phyloP scores from a whole-genome alignment of 352 stramenopile species.

The Phytophthora ramorum region DNA sequence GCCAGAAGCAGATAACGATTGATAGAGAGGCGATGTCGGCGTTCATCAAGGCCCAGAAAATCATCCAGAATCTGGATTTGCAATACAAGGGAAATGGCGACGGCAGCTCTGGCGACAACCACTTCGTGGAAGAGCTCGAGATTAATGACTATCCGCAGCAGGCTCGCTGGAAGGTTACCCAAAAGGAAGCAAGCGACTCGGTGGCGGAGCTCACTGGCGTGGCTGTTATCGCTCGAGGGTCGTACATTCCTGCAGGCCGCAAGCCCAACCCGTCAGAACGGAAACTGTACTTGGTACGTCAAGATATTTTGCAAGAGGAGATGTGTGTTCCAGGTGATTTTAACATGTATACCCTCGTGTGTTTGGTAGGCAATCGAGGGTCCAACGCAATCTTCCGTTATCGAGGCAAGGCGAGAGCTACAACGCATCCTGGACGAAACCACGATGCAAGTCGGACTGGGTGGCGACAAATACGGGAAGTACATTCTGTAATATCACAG shows the following conservation, averaged over 20 bases:
- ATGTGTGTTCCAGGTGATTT: conserved; percentile 1
- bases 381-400: conserved; percentile 68
- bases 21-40: conserved; percentile 75
- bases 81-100: conserved; percentile 75
- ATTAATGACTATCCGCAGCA: conserved; percentile 96
- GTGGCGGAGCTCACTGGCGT: conserved; percentile 90
- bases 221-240: conserved; percentile 91
- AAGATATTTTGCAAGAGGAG: neutral
- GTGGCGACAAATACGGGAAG: conserved; percentile 89
- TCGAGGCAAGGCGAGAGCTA: conserved; percentile 81
- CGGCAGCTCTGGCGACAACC: conserved; percentile 48
- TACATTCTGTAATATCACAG: conserved; percentile 81
- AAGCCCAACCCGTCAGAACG: conserved; percentile 86
- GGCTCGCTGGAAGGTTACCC: conserved; percentile 87
- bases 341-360: neutral
- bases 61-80: conserved; percentile 83
- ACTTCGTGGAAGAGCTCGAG: conserved; percentile 92
- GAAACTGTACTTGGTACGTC: conserved; percentile 89
- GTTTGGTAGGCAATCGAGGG: conserved; percentile 79
- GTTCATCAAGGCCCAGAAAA: conserved; percentile 85
- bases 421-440: conserved; percentile 91
- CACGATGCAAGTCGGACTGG: conserved; percentile 87
- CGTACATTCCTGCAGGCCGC: conserved; percentile 85
- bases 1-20: conserved; percentile 28
- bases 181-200: conserved; percentile 87